Evolutionary conservation across 2,329 filamentous ascomycete species (phyloP).

Genomic region (Trichophyton simii): DNA sequence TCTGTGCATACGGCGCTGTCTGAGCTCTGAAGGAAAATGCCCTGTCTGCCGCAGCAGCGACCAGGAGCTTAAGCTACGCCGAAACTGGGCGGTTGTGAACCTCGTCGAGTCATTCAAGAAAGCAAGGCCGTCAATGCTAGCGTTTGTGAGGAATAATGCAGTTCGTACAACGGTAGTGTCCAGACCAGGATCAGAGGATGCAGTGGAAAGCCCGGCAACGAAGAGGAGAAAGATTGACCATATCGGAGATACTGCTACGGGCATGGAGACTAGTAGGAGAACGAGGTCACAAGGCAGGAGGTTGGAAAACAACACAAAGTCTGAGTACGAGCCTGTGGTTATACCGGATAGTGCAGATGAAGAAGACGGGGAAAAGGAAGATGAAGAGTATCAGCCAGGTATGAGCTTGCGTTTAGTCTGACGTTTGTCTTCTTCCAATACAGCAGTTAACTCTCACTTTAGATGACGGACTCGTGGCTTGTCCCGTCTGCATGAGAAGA

Average conservation of each 20-base stretch:
- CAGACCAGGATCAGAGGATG: slow-evolving; percentile 26
- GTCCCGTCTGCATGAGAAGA: slow-evolving; percentile 64
- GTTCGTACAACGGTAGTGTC: slow-evolving; percentile 39
- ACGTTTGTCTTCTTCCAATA: neutral
- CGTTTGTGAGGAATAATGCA: slow-evolving; percentile 46
- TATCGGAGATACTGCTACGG: slow-evolving; percentile 4
- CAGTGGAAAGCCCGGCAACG: slow-evolving; percentile 19
- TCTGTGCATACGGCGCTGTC: slow-evolving; percentile 76
- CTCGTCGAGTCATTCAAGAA: slow-evolving; percentile 65
- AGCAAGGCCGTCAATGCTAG: slow-evolving; percentile 50
- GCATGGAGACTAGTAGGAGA: slow-evolving; percentile 22
- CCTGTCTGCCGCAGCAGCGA: slow-evolving; percentile 68
- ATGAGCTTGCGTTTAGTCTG: slow-evolving; percentile 7
- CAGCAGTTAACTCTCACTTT: slow-evolving; percentile 7
- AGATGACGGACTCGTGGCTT: slow-evolving; percentile 67
- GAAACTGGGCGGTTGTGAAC: slow-evolving; percentile 77
- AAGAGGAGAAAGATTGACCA: slow-evolving; percentile 28
- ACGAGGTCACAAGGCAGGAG: slow-evolving; percentile 26
- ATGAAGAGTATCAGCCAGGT: slow-evolving; percentile 26
- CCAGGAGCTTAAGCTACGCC: slow-evolving; percentile 71
- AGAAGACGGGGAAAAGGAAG: neutral
- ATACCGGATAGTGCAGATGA: slow-evolving; percentile 31
- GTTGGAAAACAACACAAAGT: neutral
- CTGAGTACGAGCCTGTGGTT: slow-evolving; percentile 17
- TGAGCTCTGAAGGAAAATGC: slow-evolving; percentile 74